These are phyloP conservation scores for Phytophthora vignae DNA, from an alignment of 352 stramenopile genomes.

Conservation along the genomic window DNA sequence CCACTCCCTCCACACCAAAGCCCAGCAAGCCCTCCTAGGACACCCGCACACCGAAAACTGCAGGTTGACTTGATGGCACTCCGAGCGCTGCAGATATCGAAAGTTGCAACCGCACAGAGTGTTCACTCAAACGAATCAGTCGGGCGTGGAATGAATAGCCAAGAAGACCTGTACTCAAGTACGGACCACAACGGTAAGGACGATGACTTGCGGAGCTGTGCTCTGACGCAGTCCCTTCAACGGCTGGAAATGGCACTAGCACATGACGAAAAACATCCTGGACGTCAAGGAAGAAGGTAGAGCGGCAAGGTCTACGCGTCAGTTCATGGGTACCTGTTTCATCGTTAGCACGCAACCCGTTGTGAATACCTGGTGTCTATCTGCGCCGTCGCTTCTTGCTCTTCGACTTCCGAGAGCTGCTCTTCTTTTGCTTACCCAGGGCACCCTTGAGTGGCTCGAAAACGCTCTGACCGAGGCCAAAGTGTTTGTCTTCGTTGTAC, in stretches of 20 bases:
- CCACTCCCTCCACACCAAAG: neutral
- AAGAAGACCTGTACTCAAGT: conserved; percentile 1
- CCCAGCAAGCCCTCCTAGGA: conserved; percentile 9
- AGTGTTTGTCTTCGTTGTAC: conserved; percentile 77
- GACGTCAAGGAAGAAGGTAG: conserved; percentile 12
- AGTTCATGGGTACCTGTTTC: conserved; percentile 23
- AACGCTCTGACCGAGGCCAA: conserved; percentile 73
- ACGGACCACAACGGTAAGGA: conserved; percentile 1
- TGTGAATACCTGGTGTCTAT: conserved; percentile 18
- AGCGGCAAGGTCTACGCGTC: conserved; percentile 7
- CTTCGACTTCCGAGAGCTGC: conserved; percentile 36
- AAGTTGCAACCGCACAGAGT: conserved; percentile 3
- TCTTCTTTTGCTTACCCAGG: conserved; percentile 51
- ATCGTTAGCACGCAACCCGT: neutral
- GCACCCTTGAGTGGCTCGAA: conserved; percentile 72
- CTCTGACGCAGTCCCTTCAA: conserved; percentile 20
- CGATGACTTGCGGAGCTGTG: conserved; percentile 9
- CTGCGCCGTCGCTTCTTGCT: conserved; percentile 63
- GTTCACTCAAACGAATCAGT: neutral
- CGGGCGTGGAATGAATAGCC: neutral
- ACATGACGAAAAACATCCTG: conserved; percentile 7
- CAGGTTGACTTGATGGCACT: conserved; percentile 33
- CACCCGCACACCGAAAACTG: conserved; percentile 17
- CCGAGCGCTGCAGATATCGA: conserved; percentile 31
- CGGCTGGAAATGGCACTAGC: conserved; percentile 27